These are phyloP conservation scores for Kluyveromyces dobzhanskii DNA, from an alignment of 805 yeast genomes.

Conservation along the genomic window DNA sequence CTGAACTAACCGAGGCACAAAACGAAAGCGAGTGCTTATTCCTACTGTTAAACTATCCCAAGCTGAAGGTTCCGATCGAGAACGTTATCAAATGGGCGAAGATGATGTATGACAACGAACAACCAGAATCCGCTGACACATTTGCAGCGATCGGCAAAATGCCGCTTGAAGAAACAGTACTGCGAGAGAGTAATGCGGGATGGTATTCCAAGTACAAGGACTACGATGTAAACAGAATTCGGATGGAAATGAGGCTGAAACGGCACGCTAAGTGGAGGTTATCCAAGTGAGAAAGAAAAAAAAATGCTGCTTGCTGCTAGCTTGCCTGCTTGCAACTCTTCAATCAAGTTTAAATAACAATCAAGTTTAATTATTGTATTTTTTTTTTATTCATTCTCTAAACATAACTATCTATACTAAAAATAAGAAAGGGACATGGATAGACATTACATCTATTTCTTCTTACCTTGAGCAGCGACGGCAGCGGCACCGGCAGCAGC, in stretches of 20 bases:
- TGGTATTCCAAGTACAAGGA: conserved; percentile 8
- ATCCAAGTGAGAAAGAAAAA: conserved; percentile 5
- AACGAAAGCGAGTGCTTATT: conserved; percentile 26
- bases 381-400: background rate
- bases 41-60: conserved; percentile 18
- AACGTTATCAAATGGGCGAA: background rate
- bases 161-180: background rate
- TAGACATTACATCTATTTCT: conserved; percentile 14
- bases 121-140: too few species aligned
- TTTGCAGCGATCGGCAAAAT: background rate
- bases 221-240: conserved; percentile 10
- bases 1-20: conserved; percentile 12
- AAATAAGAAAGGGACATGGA: too few species aligned
- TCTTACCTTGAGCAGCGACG: conserved; percentile 92
- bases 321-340: too few species aligned
- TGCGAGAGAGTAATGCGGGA: conserved; percentile 4
- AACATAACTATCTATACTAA: background rate
- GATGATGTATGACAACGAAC: too few species aligned
- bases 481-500: conserved; percentile 99
- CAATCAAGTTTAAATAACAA: too few species aligned
- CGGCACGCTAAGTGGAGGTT: conserved; percentile 16
- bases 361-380: too few species aligned
- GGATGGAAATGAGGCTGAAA: conserved; percentile 22
- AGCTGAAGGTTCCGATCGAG: background rate
- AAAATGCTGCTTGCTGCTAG: too few species aligned